Percentiles rank a stretch among this genome's conserved stretches.
Evolutionary conservation across 2,329 filamentous ascomycete species (phyloP).

Genomic region (Talaromyces sp.): DNA sequence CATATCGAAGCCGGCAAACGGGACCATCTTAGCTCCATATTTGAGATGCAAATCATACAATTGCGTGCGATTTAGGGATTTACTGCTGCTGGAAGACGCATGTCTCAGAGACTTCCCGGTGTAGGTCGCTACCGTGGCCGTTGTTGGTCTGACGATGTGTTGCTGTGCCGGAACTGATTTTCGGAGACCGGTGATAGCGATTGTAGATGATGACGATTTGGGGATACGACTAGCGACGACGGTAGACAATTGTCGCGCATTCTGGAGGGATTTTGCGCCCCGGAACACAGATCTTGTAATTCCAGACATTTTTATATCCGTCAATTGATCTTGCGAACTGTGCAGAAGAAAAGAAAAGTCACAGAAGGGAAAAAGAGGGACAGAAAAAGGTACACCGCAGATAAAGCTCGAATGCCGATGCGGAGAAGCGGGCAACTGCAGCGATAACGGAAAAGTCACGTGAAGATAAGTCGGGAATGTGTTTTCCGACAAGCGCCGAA

Average conservation of each 20-base stretch:
- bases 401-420: slow-evolving; percentile 15
- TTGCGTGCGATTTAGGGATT: slow-evolving; percentile 53
- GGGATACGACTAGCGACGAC: slow-evolving; percentile 7
- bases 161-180: slow-evolving; percentile 3
- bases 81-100: slow-evolving; percentile 31
- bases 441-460: slow-evolving; percentile 38
- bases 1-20: slow-evolving; percentile 92
- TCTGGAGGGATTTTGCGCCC: slow-evolving; percentile 11
- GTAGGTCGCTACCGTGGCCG: slow-evolving; percentile 20
- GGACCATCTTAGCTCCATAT: slow-evolving; percentile 87
- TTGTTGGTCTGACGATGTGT: background rate
- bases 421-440: slow-evolving; percentile 20
- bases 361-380: background rate
- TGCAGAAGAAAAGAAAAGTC: background rate
- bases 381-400: slow-evolving; percentile 5
- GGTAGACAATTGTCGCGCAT: slow-evolving; percentile 15
- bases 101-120: slow-evolving; percentile 25
- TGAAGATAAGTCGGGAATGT: slow-evolving; percentile 29
- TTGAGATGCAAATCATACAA: slow-evolving; percentile 75
- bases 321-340: background rate
- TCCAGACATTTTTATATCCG: slow-evolving; percentile 12
- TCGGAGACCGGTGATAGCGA: slow-evolving; percentile 13
- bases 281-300: slow-evolving; percentile 8
- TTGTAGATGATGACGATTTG: background rate
- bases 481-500: slow-evolving; percentile 17